Percentiles rank a stretch among this genome's conserved stretches.
Evolutionary conservation across 2,329 filamentous ascomycete species (phyloP).

Genomic region (Fusarium sp.): DNA sequence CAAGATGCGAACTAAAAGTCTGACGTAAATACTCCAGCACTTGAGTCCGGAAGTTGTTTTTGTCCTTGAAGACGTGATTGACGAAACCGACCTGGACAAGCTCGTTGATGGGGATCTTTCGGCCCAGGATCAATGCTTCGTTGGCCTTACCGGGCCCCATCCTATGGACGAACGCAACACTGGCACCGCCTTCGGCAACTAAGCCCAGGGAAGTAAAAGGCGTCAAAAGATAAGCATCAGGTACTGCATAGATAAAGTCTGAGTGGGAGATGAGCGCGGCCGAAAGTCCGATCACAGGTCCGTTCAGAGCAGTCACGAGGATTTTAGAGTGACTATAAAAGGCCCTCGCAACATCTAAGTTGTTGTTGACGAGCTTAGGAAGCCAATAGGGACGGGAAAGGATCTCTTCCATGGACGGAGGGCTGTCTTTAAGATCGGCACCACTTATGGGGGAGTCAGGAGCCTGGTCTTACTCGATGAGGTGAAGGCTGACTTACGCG

Average conservation of each 20-base stretch:
- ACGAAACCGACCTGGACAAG: not conserved
- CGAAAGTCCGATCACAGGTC: not conserved
- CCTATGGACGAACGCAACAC: constrained; percentile 1
- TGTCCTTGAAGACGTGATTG: not conserved
- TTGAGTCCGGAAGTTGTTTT: not conserved
- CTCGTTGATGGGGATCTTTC: not conserved
- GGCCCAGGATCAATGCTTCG: not conserved
- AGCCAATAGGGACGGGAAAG: not conserved
- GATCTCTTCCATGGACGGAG: not conserved
- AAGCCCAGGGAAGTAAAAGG: not conserved
- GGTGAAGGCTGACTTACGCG: not conserved
- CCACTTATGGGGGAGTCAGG: not conserved
- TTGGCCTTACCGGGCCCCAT: not conserved
- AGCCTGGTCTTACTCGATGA: not conserved
- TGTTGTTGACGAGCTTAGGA: not conserved
- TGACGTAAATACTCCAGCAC: not conserved
- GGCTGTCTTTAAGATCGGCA: not conserved
- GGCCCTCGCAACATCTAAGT: not conserved
- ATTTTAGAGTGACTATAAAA: not conserved
- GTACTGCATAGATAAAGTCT: not conserved
- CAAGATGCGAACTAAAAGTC: not conserved
- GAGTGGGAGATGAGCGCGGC: not conserved
- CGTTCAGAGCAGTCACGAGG: not conserved
- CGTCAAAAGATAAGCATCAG: not conserved
- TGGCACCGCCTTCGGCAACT: not conserved